A percentile compares a stretch with the other conserved stretches of the same genome.
These are phyloP conservation scores for Noccaea caerulescens DNA, from an alignment of 345 rosid genomes.

Conservation along the genomic window DNA sequence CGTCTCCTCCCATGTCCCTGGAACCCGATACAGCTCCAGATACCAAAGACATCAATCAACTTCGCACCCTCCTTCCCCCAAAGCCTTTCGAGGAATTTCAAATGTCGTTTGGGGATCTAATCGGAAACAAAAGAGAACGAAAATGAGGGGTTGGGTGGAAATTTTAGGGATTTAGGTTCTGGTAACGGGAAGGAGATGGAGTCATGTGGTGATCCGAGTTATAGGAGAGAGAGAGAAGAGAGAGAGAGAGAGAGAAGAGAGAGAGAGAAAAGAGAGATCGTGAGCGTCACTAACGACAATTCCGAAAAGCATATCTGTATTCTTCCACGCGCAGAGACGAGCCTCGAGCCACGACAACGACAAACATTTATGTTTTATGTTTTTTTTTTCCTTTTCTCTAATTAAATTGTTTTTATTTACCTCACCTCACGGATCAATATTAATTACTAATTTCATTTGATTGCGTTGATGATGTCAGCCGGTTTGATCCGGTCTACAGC, in stretches of 20 bases:
- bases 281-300: constrained; percentile 43
- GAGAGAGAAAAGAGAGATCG: constrained; percentile 29
- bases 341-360: constrained; percentile 43
- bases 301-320: constrained; percentile 26
- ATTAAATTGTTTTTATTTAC: too few species aligned
- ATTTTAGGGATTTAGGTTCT: constrained; percentile 40
- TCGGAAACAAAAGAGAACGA: background rate
- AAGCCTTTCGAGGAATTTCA: background rate
- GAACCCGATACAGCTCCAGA: constrained; percentile 56
- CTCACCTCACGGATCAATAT: too few species aligned
- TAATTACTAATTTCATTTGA: background rate
- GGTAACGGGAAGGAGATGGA: constrained; percentile 40
- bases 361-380: background rate
- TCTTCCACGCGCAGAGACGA: constrained; percentile 41
- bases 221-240: constrained; percentile 31
- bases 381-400: too few species aligned
- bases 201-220: constrained; percentile 81
- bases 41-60: constrained; percentile 57
- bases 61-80: background rate
- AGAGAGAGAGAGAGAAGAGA: constrained; percentile 3
- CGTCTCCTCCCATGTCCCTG: constrained; percentile 56
- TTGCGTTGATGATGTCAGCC: background rate
- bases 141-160: background rate
- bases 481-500: constrained; percentile 11
- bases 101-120: constrained; percentile 15